Evolutionary conservation across 495 filamentous ascomycete species (phyloP).

Genomic region (Glutinoglossum americanum): DNA sequence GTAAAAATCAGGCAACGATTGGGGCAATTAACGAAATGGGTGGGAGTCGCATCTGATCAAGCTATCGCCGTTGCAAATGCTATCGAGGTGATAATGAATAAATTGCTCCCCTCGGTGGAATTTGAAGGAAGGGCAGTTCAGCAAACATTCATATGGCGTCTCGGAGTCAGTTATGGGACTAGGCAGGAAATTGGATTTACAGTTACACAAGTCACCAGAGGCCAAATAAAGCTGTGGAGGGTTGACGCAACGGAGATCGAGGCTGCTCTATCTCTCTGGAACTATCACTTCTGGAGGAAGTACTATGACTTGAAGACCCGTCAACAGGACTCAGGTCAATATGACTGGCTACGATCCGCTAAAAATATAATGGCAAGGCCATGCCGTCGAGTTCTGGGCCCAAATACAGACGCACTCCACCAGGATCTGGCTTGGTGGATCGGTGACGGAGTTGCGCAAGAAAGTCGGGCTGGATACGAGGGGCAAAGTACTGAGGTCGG

Average conservation of each 20-base stretch:
- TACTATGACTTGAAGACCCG: background rate
- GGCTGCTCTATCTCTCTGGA: conserved; percentile 7
- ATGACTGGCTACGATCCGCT: background rate
- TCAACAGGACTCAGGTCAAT: too few relatives aligned
- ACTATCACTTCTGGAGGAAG: background rate
- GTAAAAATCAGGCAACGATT: background rate
- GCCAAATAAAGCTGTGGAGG: background rate
- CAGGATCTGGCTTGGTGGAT: background rate
- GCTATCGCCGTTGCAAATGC: conserved; percentile 2
- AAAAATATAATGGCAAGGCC: background rate
- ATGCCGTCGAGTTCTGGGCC: background rate
- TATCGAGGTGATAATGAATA: conserved; percentile 1
- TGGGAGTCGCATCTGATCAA: background rate
- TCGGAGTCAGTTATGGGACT: too few relatives aligned
- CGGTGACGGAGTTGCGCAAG: background rate
- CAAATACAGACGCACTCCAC: background rate
- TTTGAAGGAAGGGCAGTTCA: background rate
- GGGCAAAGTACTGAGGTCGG: too few relatives aligned
- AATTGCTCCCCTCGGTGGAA: background rate
- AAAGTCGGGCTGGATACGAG: too few relatives aligned
- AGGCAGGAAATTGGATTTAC: too few relatives aligned
- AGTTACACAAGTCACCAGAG: too few relatives aligned
- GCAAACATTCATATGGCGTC: too few relatives aligned
- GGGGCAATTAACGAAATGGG: conserved; percentile 4
- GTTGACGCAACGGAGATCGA: conserved; percentile 5